These are phyloP conservation scores for Acidomyces sp. DNA, from an alignment of 495 filamentous ascomycete genomes.

Conservation along the genomic window DNA sequence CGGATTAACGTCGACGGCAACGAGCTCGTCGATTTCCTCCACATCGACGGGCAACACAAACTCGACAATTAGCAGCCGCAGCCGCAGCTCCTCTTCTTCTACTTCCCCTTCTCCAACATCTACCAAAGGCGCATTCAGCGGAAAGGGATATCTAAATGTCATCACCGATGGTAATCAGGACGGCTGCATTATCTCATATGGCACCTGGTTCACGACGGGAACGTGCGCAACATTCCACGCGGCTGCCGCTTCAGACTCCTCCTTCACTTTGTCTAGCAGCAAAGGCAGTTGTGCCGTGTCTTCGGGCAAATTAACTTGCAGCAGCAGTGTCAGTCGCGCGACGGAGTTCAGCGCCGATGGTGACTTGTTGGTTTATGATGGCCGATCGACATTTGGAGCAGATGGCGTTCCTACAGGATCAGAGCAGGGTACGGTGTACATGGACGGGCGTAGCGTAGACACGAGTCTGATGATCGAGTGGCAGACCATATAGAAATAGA, in stretches of 20 bases:
- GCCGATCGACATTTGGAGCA: slow-evolving; percentile 22
- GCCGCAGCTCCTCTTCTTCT: too few relatives aligned
- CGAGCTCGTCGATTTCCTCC: slow-evolving; percentile 26
- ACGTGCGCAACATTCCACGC: slow-evolving; percentile 58
- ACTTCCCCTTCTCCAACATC: slow-evolving; percentile 4
- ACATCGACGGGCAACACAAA: slow-evolving; percentile 22
- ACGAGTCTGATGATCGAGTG: slow-evolving; percentile 13
- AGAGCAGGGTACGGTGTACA: slow-evolving; percentile 15
- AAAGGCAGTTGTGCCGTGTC: slow-evolving; percentile 26
- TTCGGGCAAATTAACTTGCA: slow-evolving; percentile 22
- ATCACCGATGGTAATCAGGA: slow-evolving; percentile 33
- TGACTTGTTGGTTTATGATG: slow-evolving; percentile 17
- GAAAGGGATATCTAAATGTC: slow-evolving; percentile 49
- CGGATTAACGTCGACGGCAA: slow-evolving; percentile 16
- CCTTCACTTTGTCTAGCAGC: slow-evolving; percentile 24
- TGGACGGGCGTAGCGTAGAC: neutral
- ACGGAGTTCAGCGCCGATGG: slow-evolving; percentile 21
- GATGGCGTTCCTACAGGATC: slow-evolving; percentile 23
- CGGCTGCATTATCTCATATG: slow-evolving; percentile 59
- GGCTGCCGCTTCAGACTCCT: neutral
- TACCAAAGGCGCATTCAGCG: slow-evolving; percentile 31
- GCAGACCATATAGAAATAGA: slow-evolving; percentile 8
- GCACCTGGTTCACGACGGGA: slow-evolving; percentile 55
- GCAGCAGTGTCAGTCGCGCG: slow-evolving; percentile 15
- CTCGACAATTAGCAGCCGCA: too few relatives aligned